Base-by-base conservation (phyloP, 345 rosid genomes). In the Fremontodendron californicum region DNA sequence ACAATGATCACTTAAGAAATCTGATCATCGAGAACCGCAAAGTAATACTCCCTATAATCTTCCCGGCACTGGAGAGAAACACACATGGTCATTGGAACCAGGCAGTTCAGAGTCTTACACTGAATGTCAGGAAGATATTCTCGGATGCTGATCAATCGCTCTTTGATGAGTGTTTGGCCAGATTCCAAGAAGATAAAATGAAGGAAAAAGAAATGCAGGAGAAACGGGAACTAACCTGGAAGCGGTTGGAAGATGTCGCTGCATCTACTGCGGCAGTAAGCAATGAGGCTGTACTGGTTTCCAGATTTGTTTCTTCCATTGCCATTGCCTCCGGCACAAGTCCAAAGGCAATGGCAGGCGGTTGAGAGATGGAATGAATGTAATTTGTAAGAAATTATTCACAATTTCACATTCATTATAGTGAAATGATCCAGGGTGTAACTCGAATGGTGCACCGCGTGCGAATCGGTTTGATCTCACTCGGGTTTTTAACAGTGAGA, bases 91-190 rank as follows among this genome's bases (percentile, higher is more conserved):
- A n/a, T n/a, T n/a, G n/a, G n/a, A n/a, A n/a, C n/a, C n/a, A n/a
- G n/a, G n/a, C n/a, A n/a, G n/a, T n/a, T n/a, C n/a, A n/a, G n/a
- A n/a, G n/a, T n/a, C n/a, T 89, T 51, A 87, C 92, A 10, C 67
- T 87, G 79, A 85, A 89, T 77, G 89, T 89, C 52, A 79, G 86
- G 66, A 89, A 87, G 83, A 87, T 87, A 64, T 80, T 91, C 66
- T 84, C 82, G 0, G 91, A 90, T 79, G 78, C 87, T 3, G 91
- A 90, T 81, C 90, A 82, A 82, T 76, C 74, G 65, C 84, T 89
- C 40, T 90, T 90, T 65, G 94, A 92, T 15, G 93, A 92, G 64
- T 92, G 93, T 78, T 82, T 88, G 81, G 82, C 76, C 15, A 89
- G 80, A 74, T 90, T 81, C 78, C 83, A 84, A 81, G 94, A 88